Percentiles rank a stretch among this genome's conserved stretches.
Conservation (phyloP, 257 asterid species). For the Salvia hispanica region DNA sequence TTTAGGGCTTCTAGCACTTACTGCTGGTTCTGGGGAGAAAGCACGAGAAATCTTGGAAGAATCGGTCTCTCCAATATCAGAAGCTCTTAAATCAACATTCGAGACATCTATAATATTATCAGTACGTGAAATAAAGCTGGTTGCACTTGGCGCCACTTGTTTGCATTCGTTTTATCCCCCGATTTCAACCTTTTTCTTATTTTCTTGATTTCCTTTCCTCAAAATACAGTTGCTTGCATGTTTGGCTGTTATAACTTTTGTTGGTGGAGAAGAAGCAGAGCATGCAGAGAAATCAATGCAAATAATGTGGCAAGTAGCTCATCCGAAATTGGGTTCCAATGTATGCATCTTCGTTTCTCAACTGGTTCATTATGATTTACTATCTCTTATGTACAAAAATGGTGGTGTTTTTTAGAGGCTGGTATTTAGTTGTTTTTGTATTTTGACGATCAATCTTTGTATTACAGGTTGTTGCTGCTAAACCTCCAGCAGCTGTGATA, state of each 20-base stretch:
- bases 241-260: constrained; percentile 81
- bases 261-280: constrained; percentile 90
- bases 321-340: constrained; percentile 86
- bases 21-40: constrained; percentile 84
- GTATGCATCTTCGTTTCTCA: constrained; percentile 46
- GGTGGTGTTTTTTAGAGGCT: neutral
- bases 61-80: constrained; percentile 72
- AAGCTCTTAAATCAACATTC: constrained; percentile 68
- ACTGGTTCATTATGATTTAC: neutral
- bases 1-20: constrained; percentile 78
- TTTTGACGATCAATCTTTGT: neutral
- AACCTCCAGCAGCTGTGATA: constrained; percentile 33
- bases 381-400: neutral
- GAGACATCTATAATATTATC: constrained; percentile 65
- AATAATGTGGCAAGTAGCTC: constrained; percentile 92
- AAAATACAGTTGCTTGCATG: constrained; percentile 73
- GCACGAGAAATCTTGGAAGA: constrained; percentile 90
- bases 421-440: neutral
- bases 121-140: constrained; percentile 41
- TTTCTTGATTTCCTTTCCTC: neutral
- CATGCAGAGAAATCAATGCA: constrained; percentile 89
- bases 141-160: neutral
- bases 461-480: constrained; percentile 23
- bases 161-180: neutral
- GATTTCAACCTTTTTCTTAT: neutral